A percentile compares a stretch with the other conserved stretches of the same genome.
Conservation (phyloP, 495 filamentous ascomycete species). For the Neurospora sp. region DNA sequence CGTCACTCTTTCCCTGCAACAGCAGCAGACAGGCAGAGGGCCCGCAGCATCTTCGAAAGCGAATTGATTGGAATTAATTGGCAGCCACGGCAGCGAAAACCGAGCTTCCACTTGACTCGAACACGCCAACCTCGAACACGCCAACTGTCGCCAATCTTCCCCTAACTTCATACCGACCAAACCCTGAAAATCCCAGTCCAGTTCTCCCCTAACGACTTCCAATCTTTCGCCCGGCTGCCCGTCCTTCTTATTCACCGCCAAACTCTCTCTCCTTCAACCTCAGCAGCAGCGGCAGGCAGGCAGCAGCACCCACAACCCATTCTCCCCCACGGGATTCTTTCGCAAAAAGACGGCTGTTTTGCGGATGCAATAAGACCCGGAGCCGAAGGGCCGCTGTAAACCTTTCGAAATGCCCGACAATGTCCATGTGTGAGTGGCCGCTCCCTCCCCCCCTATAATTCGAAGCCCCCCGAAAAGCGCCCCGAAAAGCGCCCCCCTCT, state of each 20-base stretch:
- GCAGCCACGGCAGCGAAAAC: background rate
- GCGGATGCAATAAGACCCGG: background rate
- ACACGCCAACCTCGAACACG: background rate
- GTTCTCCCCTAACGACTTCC: background rate
- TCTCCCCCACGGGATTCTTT: background rate
- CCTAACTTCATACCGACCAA: background rate
- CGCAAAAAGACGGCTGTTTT: background rate
- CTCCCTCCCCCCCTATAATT: background rate
- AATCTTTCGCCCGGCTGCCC: background rate
- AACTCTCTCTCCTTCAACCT: background rate
- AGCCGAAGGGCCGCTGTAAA: background rate
- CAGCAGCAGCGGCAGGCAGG: background rate
- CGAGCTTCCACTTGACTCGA: background rate
- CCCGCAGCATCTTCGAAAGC: background rate
- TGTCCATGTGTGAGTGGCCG: conserved; percentile 19
- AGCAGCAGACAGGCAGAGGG: background rate
- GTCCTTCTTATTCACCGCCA: background rate
- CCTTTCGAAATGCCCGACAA: conserved; percentile 19
- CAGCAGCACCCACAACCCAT: background rate
- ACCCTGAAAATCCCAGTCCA: background rate
- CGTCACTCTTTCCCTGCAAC: background rate
- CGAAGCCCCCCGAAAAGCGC: background rate
- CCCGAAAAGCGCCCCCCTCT: background rate
- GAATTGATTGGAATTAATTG: background rate
- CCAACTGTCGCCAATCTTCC: background rate